Evolutionary conservation across 2,329 filamentous ascomycete genomes (phyloP), one percentile per base, ranked within the genome.

Genomic region (Ceratocystis cubensis): DNA sequence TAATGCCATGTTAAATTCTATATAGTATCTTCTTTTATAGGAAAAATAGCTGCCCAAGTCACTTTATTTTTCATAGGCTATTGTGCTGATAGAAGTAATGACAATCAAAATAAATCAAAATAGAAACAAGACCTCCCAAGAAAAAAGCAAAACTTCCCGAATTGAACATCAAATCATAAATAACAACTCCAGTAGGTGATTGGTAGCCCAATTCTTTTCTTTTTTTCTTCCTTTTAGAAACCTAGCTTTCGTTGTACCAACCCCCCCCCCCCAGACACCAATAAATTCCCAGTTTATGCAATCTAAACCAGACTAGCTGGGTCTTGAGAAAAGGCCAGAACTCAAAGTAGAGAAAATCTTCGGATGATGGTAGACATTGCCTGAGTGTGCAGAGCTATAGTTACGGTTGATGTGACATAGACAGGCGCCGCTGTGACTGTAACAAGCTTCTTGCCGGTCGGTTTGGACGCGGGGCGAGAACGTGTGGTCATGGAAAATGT

Each of bases 321-420:
- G 46, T 67, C 66, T 65, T 56, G 65, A 50, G 65, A 53, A 61
- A 63, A n/a, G n/a, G 10, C 5, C 17, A 22, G 5, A 62, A 20
- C 59, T 63, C 37, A 63, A 6, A 45, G 37, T 15, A 17, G 48
- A 67, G 61, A 44, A 66, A 63, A 45, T 59, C 64, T 59, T 8
- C 8, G 65, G 59, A 41, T 37, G n/a, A 63, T 28, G 37, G 66
- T 64, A n/a, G 46, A 65, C 41, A 45, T 66, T 17, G 65, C 25
- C n/a, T 64, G 33, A 25, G 65, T 67, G 28, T 65, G 33, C 30
- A 64, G 22, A 13, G 66, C 67, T 25, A 46, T 28, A 30, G 57
- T 63, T 13, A 67, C 33, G 10, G 77, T 79, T 67, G 76, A 72
- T 8, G 77, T 75, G 46, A 75, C 75, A 5, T 71, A 72, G 41